Evolutionary conservation across 345 rosid species (phyloP), one percentile per base, ranked within the genome.

Genomic region (Eucalyptus polybractea): DNA sequence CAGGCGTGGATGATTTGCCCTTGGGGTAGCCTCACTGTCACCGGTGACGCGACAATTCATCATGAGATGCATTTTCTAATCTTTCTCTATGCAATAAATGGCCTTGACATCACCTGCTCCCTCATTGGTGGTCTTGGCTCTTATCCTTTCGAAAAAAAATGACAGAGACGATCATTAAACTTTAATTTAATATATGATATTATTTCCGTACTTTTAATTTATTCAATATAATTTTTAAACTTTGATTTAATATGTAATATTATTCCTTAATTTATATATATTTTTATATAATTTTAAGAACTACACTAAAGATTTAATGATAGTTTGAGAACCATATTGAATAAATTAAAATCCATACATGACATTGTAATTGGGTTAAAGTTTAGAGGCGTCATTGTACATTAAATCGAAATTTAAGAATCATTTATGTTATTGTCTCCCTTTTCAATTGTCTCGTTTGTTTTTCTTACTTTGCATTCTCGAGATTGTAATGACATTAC

Each of bases 351-450:
- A 6, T 72, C 0, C 3, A 9, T 9, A 2, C 0, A 17, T 0
- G 13, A 2, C 1, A 33, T 69, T 33, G 1, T 3, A 33, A 27
- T 62, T 29, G 0, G 16, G 2, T 1, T 3, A 62, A 62, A 13
- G 0, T 33, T 69, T 3, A 33, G 21, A 9, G 11, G 3, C 0
- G 0, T 0, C 8, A n/a, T 65, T n/a, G 10, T 2, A 65, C 14
- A 65, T 15, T 67, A 16, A 13, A 31, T 1, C 1, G 0, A 67
- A 67, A 0, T 15, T n/a, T 0, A 14, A 0, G 6, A 2, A 31
- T 6, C 7, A 33, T 72, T 33, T 10, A 37, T 33, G 7, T 22
- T 37, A 33, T 33, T 31, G 4, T 72, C 13, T 2, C 4, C 1
- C 1, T 40, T 40, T 40, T 40, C 29, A 21, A 10, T 1, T 21